Evolutionary conservation across 1,284 basidiomycete species (phyloP), one percentile per base, ranked within the genome.

Genomic region (Marasmius sp.): DNA sequence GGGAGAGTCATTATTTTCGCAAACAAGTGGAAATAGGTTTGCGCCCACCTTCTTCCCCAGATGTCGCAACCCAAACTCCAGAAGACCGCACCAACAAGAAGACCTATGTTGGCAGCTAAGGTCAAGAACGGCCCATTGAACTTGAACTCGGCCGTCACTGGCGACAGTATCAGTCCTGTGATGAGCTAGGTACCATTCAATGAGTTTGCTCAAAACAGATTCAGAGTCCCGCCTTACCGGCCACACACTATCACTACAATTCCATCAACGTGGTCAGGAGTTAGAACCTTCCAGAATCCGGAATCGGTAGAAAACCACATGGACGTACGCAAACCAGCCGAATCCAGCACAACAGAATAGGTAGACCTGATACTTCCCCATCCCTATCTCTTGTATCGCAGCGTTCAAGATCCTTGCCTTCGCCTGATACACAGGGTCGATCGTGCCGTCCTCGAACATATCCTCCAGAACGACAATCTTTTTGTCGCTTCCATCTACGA

Each of bases 301-400:
- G n/a, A 38, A 45, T 20, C 27, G 27, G 27, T 50, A 47, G 20
- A n/a, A 27, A 39, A 47, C 16, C 16, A 77, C n/a, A 20, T 47
- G 16, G 20, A n/a, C 85, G 73, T 71, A 87, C 85, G 87, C 85
- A 66, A 89, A 79, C 86, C 87, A 89, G 52, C 87, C 88, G 73
- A 89, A 87, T 9, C 85, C 85, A 14, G 83, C 79, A 16, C 86
- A 83, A 59, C 85, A 52, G 69, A 86, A 86, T 38, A 88, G 71
- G 62, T 72, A 75, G 63, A 84, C 84, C 76, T 90, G 88, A 68
- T 90, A 91, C 60, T 77, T 83, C 6, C 89, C 89, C 84, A 90
- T 89, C 5, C 89, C 89, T 50, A 91, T 86, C 58, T 88, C 84
- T 69, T 88, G 85, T 11, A 92, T 76, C 0, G 87, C 88, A 59